Evolutionary conservation across 768 basidiomycete genomes (phyloP).

Genomic region (Mycena olivaceomarginata): DNA sequence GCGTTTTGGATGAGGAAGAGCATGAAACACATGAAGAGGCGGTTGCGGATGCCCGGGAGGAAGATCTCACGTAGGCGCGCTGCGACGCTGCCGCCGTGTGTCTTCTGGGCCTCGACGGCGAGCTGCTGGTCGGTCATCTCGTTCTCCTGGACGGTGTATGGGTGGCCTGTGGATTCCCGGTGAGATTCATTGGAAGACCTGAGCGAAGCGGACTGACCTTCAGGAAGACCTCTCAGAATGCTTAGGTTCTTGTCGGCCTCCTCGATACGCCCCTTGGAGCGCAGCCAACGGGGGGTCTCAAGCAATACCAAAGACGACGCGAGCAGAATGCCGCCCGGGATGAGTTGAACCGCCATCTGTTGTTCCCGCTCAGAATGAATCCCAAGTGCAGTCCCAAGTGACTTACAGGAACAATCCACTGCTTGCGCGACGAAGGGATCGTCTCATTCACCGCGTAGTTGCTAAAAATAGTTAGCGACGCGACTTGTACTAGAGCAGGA

Average conservation of each 20-base stretch:
- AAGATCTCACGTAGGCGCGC: constrained; percentile 29
- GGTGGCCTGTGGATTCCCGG: constrained; percentile 1
- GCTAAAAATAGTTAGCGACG: neutral
- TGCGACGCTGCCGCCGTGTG: constrained; percentile 18
- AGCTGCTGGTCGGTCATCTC: constrained; percentile 33
- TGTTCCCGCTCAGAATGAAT: neutral
- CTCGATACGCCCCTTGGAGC: constrained; percentile 23
- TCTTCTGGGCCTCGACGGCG: constrained; percentile 27
- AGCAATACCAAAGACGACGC: constrained; percentile 2
- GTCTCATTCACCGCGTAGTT: constrained; percentile 33
- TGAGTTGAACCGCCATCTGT: constrained; percentile 28
- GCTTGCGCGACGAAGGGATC: constrained; percentile 28
- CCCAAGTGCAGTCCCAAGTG: neutral
- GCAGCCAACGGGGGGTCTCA: constrained; percentile 29
- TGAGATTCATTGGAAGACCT: neutral
- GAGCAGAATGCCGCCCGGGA: constrained; percentile 21
- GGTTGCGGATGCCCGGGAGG: constrained; percentile 32
- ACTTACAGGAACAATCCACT: constrained; percentile 28
- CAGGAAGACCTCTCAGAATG: constrained; percentile 28
- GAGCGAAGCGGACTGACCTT: constrained; percentile 1
- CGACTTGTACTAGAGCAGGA: neutral
- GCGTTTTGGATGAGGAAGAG: constrained; percentile 37
- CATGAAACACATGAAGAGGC: constrained; percentile 36
- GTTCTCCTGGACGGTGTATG: constrained; percentile 20
- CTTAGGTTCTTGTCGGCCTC: constrained; percentile 30